A percentile compares a stretch with the other conserved stretches of the same genome.
These are phyloP conservation scores for Magnaporthiopsis rhizophila DNA, from an alignment of 2,329 filamentous ascomycete genomes.

Conservation along the genomic window DNA sequence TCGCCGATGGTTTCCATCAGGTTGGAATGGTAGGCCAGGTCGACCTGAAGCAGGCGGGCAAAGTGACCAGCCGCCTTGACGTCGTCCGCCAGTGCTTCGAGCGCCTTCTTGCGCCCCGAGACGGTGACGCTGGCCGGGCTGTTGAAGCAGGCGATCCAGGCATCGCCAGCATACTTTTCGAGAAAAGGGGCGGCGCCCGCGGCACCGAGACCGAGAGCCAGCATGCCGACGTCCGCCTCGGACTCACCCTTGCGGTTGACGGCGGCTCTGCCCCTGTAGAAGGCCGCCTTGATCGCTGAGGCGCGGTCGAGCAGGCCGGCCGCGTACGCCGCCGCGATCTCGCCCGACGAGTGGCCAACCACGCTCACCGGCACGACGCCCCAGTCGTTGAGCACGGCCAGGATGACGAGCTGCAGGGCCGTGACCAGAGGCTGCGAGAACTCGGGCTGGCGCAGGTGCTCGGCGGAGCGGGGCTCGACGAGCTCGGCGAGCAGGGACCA, in stretches of 20 bases:
- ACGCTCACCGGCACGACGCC: constrained; percentile 18
- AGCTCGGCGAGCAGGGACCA: no score
- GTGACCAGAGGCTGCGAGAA: constrained; percentile 23
- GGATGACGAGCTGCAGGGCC: constrained; percentile 22
- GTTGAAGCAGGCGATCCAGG: constrained; percentile 6
- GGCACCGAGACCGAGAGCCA: constrained; percentile 28
- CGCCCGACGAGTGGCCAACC: constrained; percentile 27
- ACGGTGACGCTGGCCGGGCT: constrained; percentile 28
- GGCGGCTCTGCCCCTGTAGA: no score
- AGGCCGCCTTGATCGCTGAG: no score
- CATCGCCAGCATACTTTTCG: not conserved
- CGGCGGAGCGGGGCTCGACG: no score
- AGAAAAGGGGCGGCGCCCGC: not conserved
- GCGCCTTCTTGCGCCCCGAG: constrained; percentile 26
- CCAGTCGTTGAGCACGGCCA: constrained; percentile 19
- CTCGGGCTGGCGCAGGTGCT: constrained; percentile 19
- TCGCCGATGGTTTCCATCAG: constrained; percentile 17
- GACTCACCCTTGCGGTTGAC: no score
- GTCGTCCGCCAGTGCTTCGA: not conserved
- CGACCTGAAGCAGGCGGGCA: constrained; percentile 20
- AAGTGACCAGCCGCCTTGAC: not conserved
- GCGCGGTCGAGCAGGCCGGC: constrained; percentile 14
- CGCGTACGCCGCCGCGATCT: constrained; percentile 25
- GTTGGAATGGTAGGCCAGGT: constrained; percentile 26
- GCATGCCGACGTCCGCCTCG: constrained; percentile 15